Percentiles rank a stretch among this genome's conserved stretches.
Evolutionary conservation across 2,329 filamentous ascomycete species (phyloP).

Genomic region (Pestalotiopsis sp.): DNA sequence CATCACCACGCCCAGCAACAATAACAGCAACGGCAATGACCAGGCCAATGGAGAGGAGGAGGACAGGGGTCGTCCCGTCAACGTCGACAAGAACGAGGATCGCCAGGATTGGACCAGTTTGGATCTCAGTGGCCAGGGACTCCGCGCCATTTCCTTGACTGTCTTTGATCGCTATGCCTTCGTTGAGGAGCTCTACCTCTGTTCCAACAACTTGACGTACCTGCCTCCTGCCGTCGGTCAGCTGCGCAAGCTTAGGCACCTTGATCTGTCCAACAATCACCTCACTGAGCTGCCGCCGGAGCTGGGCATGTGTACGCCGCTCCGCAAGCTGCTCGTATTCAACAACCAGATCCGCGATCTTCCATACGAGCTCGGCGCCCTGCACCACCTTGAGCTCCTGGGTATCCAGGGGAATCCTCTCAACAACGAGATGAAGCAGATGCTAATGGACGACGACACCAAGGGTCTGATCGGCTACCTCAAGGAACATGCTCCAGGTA

Average conservation of each 20-base stretch:
- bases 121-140: constrained; percentile 93
- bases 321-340: constrained; percentile 84
- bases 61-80: constrained; percentile 63
- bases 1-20: constrained; percentile 13
- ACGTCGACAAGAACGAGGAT: constrained; percentile 66
- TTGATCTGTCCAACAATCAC: constrained; percentile 90
- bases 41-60: constrained; percentile 56
- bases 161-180: constrained; percentile 84
- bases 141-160: constrained; percentile 77
- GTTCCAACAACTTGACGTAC: constrained; percentile 83
- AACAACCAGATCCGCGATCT: constrained; percentile 86
- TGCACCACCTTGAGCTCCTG: constrained; percentile 85
- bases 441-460: constrained; percentile 86
- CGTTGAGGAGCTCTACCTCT: constrained; percentile 88
- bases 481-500: constrained; percentile 83
- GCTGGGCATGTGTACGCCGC: constrained; percentile 93
- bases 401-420: constrained; percentile 93
- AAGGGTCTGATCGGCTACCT: constrained; percentile 81
- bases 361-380: constrained; percentile 83
- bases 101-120: constrained; percentile 89
- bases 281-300: constrained; percentile 82
- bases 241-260: constrained; percentile 76
- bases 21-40: constrained; percentile 45
- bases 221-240: constrained; percentile 83
- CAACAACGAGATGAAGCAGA: constrained; percentile 74